Evolutionary conservation across 169 alveolate genomes (phyloP).

Genomic region (Eimeria acervulina): DNA sequence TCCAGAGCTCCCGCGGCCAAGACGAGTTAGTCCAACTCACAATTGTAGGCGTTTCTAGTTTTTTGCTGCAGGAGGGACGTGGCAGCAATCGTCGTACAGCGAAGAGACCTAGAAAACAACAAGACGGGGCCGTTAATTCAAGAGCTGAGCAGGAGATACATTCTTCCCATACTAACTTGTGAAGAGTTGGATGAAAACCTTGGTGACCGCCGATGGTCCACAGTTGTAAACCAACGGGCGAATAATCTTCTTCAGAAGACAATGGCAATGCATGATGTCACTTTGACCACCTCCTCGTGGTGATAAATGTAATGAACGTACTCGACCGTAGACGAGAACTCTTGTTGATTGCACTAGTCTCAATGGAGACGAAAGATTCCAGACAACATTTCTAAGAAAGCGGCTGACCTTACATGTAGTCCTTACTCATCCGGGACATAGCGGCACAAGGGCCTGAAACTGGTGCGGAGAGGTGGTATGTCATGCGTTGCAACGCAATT

Average conservation of each 20-base stretch:
- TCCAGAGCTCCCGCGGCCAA: neutral
- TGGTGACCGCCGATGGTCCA: conserved; percentile 78
- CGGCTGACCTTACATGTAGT: neutral
- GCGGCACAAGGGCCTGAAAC: neutral
- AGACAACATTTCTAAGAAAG: neutral
- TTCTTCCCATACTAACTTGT: conserved; percentile 76
- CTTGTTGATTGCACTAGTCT: neutral
- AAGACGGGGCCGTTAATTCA: neutral
- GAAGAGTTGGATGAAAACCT: conserved; percentile 79
- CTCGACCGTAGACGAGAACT: neutral
- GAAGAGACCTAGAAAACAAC: conserved; percentile 7
- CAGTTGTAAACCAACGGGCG: conserved; percentile 74
- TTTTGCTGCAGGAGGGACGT: conserved; percentile 63
- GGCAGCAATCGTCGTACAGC: conserved; percentile 71
- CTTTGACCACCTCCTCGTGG: neutral
- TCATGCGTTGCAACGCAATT: neutral
- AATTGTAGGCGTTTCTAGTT: neutral
- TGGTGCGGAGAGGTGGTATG: neutral
- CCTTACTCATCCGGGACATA: neutral
- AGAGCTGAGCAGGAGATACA: conserved; percentile 52
- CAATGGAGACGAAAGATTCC: neutral
- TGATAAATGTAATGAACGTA: neutral
- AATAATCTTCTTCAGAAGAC: conserved; percentile 64
- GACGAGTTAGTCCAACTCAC: neutral
- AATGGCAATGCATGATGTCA: conserved; percentile 63